A percentile compares a stretch with the other conserved stretches of the same genome.
Evolutionary conservation across 768 basidiomycete genomes (phyloP).

Genomic region (Cytidiella melzeri): DNA sequence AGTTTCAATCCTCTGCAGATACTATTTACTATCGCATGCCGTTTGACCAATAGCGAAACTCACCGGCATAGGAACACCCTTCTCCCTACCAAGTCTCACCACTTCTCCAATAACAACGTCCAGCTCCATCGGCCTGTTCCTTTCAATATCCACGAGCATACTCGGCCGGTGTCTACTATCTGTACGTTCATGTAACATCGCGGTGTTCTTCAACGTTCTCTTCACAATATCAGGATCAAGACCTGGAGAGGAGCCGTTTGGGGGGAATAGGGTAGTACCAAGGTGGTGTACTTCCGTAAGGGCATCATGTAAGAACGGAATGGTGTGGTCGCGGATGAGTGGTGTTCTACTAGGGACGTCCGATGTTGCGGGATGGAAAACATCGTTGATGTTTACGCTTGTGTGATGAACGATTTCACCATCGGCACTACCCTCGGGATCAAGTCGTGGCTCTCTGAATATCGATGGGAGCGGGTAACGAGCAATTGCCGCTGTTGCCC

Average conservation of each 20-base stretch:
- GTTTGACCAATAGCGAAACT: constrained; percentile 18
- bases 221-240: constrained; percentile 40
- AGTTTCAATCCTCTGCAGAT: constrained; percentile 50
- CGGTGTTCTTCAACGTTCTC: constrained; percentile 33
- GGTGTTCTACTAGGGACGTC: not conserved
- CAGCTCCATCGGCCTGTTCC: constrained; percentile 55
- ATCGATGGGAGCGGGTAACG: constrained; percentile 43
- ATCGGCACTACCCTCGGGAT: constrained; percentile 30
- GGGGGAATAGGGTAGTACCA: constrained; percentile 42
- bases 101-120: constrained; percentile 63
- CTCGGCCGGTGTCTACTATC: constrained; percentile 47
- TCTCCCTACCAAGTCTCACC: constrained; percentile 43
- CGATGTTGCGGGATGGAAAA: not conserved
- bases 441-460: constrained; percentile 40
- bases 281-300: constrained; percentile 41
- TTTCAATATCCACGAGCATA: constrained; percentile 55
- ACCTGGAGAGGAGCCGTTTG: constrained; percentile 36
- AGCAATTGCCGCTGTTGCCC: constrained; percentile 46
- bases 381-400: not conserved
- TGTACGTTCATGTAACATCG: constrained; percentile 33
- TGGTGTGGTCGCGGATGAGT: constrained; percentile 26
- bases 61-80: constrained; percentile 44
- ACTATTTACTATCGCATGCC: not conserved
- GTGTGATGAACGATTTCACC: constrained; percentile 6
- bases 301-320: constrained; percentile 41